Percentiles rank a stretch among this genome's conserved stretches.
phyloP scores from a whole-genome alignment of 2,329 filamentous ascomycete genomes.

The Fusarium nelsonii region DNA sequence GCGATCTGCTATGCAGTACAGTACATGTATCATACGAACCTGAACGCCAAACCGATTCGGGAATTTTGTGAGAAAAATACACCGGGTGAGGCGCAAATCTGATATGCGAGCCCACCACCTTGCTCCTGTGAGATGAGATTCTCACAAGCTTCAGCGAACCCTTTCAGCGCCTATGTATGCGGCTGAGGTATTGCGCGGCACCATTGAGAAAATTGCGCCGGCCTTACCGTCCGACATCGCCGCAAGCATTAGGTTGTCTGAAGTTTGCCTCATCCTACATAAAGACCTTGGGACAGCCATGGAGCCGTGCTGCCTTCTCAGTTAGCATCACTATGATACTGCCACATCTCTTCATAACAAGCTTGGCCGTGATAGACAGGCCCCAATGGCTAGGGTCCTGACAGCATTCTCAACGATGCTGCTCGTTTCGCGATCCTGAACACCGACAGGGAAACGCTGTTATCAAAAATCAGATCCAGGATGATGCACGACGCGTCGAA shows the following conservation, averaged over 20 bases:
- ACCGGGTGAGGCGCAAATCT: slow-evolving; percentile 31
- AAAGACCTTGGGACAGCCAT: slow-evolving; percentile 29
- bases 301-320: slow-evolving; percentile 23
- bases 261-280: slow-evolving; percentile 26
- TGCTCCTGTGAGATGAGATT: slow-evolving; percentile 25
- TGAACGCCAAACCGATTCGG: slow-evolving; percentile 25
- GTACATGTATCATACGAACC: slow-evolving; percentile 16
- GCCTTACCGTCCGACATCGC: slow-evolving; percentile 47
- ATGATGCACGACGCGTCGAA: slow-evolving; percentile 45
- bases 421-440: slow-evolving; percentile 44
- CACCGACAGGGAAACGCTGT: slow-evolving; percentile 39
- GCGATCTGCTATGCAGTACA: slow-evolving; percentile 24
- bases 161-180: slow-evolving; percentile 30
- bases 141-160: slow-evolving; percentile 31
- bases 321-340: slow-evolving; percentile 25
- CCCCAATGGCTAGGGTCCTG: slow-evolving; percentile 28
- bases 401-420: slow-evolving; percentile 46
- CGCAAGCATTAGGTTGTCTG: slow-evolving; percentile 19
- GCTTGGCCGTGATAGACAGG: slow-evolving; percentile 8
- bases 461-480: slow-evolving; percentile 44
- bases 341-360: slow-evolving; percentile 13
- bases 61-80: slow-evolving; percentile 28
- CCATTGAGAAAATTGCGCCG: slow-evolving; percentile 39
- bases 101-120: slow-evolving; percentile 36
- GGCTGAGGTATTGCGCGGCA: slow-evolving; percentile 31